Evolutionary conservation across 805 yeast genomes (phyloP), one percentile per base, ranked within the genome.

Genomic region (Middelhovenomyces tepae): DNA sequence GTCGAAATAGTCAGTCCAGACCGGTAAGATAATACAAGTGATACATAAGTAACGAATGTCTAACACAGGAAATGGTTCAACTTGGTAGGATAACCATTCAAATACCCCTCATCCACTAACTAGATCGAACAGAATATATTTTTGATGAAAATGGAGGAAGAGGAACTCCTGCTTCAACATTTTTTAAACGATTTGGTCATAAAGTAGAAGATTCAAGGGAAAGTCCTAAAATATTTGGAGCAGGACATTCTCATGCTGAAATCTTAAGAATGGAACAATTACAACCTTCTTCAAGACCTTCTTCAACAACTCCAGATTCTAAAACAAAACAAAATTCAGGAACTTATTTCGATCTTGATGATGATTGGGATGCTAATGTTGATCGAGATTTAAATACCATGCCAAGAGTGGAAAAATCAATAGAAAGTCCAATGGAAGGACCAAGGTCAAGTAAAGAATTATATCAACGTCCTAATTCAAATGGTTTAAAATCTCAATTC

Each of bases 311-410:
- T 16, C 28, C 4, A 8, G 21, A 34, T 20, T 26, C 43, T 15
- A 13, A 18, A 14, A 7, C 26, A 17, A 25, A 15, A 25, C 16
- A 14, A 16, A 13, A 17, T 16, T 16, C 16, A 18, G n/a, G 17
- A 16, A 26, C 57, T 36, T 79, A 78, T 50, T 63, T 75, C 27
- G 94, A 86, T 51, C 60, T 78, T 37, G 95, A 86, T 53, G 94
- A 82, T 46, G 95, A 85, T 56, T 86, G 95, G 95, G 89, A 85
- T 54, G 93, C 89, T 8, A 78, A 75, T 27, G 75, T 71, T 35
- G 73, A 69, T 35, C 45, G 40, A 17, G 46, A 50, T 22, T 35
- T 48, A 15, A 37, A 29, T 13, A 39, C 47, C 7, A 37, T 25
- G 19, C 24, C 27, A 23, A 27, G 30, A 10, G 37, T 38, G 14